Percentiles rank a stretch among this genome's conserved stretches.
phyloP scores from a whole-genome alignment of 2,329 filamentous ascomycete species.

The Hymenoscyphus infarciens region DNA sequence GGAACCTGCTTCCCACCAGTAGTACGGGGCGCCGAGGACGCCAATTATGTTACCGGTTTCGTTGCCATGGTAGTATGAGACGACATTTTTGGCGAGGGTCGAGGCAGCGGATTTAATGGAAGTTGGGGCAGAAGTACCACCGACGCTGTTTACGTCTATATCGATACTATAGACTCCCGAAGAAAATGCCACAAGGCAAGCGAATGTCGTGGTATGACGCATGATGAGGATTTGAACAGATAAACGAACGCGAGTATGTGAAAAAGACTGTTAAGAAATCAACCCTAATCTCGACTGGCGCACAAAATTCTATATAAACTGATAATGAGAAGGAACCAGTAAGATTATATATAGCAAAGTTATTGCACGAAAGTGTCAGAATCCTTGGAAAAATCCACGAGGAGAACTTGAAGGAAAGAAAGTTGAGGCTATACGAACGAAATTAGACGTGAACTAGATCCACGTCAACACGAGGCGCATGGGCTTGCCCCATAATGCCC shows the following conservation, averaged over 20 bases:
- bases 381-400: background rate
- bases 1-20: constrained; percentile 69
- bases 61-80: constrained; percentile 24
- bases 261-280: too few species aligned
- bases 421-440: background rate
- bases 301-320: too few species aligned
- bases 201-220: background rate
- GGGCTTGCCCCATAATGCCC: too few species aligned
- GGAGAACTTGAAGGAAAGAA: background rate
- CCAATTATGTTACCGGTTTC: constrained; percentile 13
- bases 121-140: too few species aligned
- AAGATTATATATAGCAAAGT: too few species aligned
- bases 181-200: background rate
- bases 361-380: too few species aligned
- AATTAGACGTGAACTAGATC: background rate
- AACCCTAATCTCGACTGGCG: too few species aligned
- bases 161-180: background rate
- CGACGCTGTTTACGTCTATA: background rate
- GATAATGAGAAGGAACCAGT: background rate
- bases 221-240: too few species aligned
- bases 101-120: constrained; percentile 26
- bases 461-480: too few species aligned
- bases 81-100: constrained; percentile 20
- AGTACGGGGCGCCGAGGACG: constrained; percentile 22
- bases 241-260: too few species aligned